Conservation (phyloP, 1,284 basidiomycete species). For the Papiliotrema fonsecae region DNA sequence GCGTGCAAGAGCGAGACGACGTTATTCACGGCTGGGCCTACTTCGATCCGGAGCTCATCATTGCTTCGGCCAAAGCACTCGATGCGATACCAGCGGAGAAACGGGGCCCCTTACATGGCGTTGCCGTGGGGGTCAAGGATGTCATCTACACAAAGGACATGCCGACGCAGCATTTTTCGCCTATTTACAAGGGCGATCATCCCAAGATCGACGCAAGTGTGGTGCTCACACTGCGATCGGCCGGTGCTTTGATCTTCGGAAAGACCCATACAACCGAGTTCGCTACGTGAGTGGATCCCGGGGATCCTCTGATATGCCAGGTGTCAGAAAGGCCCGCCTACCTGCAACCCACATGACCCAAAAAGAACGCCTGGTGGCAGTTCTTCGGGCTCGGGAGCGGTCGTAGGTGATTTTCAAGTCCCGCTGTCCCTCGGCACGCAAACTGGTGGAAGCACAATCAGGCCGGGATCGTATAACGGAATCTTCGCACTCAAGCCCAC, state of each 20-base stretch:
- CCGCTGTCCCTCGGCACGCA: slow-evolving; percentile 31
- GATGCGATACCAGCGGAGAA: slow-evolving; percentile 25
- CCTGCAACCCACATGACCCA: slow-evolving; percentile 32
- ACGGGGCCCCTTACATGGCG: slow-evolving; percentile 29
- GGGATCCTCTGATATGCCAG: slow-evolving; percentile 2
- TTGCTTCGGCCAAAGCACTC: slow-evolving; percentile 20
- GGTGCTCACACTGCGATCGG: slow-evolving; percentile 19
- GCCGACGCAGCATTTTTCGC: slow-evolving; percentile 31
- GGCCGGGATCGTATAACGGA: slow-evolving; percentile 38
- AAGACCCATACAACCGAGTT: slow-evolving; percentile 41
- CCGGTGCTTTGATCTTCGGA: slow-evolving; percentile 38
- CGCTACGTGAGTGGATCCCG: slow-evolving; percentile 21
- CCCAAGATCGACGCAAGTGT: slow-evolving; percentile 24
- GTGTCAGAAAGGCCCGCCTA: slow-evolving; percentile 23
- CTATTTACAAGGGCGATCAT: slow-evolving; percentile 22
- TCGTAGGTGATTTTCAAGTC: slow-evolving; percentile 35
- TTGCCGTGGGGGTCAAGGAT: slow-evolving; percentile 33
- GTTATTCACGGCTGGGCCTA: slow-evolving; percentile 30
- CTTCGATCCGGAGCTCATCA: slow-evolving; percentile 20
- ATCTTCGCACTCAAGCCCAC: slow-evolving; percentile 39
- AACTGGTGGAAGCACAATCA: slow-evolving; percentile 27
- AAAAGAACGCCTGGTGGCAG: slow-evolving; percentile 31
- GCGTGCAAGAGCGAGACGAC: slow-evolving; percentile 27
- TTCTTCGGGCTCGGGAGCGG: slow-evolving; percentile 36
- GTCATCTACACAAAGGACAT: slow-evolving; percentile 33